Conservation (phyloP, 2,329 filamentous ascomycete genomes). For the Botrytis porri region DNA sequence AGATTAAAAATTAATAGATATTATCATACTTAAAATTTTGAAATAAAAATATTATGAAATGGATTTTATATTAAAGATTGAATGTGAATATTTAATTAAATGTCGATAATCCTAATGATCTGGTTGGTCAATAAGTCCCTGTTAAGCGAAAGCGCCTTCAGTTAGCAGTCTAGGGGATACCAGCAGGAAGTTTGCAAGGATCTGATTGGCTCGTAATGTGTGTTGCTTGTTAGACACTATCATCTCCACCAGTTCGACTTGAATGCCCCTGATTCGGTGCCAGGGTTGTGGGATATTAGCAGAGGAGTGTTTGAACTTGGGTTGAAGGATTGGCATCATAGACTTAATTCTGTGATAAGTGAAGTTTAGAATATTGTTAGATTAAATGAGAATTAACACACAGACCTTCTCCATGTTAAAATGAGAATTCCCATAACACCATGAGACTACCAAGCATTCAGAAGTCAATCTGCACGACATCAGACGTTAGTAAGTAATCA, state of each 20-base stretch:
- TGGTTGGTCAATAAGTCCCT: too few relatives aligned
- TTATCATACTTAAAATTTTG: too few relatives aligned
- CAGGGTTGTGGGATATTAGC: background rate
- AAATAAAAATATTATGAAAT: too few relatives aligned
- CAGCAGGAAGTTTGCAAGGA: background rate
- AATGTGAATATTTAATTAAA: too few relatives aligned
- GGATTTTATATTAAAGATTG: too few relatives aligned
- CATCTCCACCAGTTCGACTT: background rate
- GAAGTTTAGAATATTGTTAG: background rate
- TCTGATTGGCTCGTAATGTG: background rate
- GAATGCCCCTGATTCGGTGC: background rate
- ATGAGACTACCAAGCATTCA: background rate
- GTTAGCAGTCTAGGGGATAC: too few relatives aligned
- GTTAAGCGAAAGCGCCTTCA: too few relatives aligned
- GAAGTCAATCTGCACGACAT: background rate
- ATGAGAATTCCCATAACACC: background rate
- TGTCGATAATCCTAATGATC: too few relatives aligned
- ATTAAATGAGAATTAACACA: background rate
- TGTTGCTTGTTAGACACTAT: constrained; percentile 1
- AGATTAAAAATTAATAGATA: too few relatives aligned
- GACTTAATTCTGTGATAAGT: background rate
- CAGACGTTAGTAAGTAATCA: background rate
- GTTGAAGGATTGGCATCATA: background rate
- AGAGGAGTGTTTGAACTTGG: background rate
- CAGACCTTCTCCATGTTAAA: background rate